Percentiles rank a stretch among this genome's conserved stretches.
Conservation (phyloP, 1,284 basidiomycete genomes). For the Schizophyllum amplum region DNA sequence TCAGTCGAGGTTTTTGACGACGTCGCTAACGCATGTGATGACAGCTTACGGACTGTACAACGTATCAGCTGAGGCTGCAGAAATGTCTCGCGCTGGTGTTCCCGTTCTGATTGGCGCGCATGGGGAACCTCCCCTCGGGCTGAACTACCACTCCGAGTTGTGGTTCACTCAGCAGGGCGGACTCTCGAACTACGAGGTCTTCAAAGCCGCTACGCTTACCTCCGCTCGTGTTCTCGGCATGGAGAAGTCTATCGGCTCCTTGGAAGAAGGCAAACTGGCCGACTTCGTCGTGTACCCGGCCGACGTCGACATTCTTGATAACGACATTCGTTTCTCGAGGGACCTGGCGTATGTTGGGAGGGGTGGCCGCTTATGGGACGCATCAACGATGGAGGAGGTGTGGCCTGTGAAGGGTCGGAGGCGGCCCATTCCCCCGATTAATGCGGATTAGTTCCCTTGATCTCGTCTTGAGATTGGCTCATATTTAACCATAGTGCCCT, state of each 20-base stretch:
- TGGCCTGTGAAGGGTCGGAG: conserved; percentile 59
- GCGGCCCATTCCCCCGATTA: conserved; percentile 45
- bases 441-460: conserved; percentile 35
- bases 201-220: conserved; percentile 57
- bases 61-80: conserved; percentile 55
- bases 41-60: conserved; percentile 61
- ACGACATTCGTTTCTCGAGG: conserved; percentile 38
- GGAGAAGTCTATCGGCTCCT: conserved; percentile 48
- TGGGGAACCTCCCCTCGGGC: conserved; percentile 63
- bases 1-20: too few species aligned
- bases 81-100: conserved; percentile 57
- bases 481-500: too few species aligned
- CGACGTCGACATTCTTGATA: conserved; percentile 46
- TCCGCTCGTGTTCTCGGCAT: conserved; percentile 61
- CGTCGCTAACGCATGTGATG: not conserved
- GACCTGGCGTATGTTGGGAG: conserved; percentile 47
- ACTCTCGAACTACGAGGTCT: conserved; percentile 40
- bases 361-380: conserved; percentile 61
- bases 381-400: conserved; percentile 53
- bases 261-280: conserved; percentile 57
- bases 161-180: conserved; percentile 54
- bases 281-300: conserved; percentile 59
- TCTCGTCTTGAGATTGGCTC: too few species aligned
- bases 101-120: conserved; percentile 64
- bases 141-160: conserved; percentile 73